Conservation (phyloP, 2,329 filamentous ascomycete species). For the Aspergillus persii region DNA sequence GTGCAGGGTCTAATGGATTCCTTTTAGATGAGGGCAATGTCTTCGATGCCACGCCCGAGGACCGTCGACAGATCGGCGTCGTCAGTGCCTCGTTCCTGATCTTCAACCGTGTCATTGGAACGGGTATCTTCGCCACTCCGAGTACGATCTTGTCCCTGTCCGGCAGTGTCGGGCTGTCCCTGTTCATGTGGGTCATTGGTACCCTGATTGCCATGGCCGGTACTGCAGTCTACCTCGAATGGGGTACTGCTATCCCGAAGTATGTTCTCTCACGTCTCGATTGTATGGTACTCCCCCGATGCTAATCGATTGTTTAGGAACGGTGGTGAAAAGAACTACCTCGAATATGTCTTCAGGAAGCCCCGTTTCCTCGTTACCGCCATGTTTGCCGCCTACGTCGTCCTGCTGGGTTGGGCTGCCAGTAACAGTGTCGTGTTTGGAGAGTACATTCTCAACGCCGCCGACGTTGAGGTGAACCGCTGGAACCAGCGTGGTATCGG, state of each 20-base stretch:
- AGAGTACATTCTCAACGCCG: conserved; percentile 52
- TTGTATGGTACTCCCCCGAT: neutral
- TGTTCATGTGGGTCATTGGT: conserved; percentile 52
- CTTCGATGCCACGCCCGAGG: conserved; percentile 34
- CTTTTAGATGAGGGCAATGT: conserved; percentile 36
- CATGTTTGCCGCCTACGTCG: conserved; percentile 52
- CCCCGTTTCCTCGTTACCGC: conserved; percentile 55
- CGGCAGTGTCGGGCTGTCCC: conserved; percentile 46
- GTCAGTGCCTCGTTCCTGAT: conserved; percentile 47
- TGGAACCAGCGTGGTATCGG: conserved; percentile 54
- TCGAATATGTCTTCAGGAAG: conserved; percentile 52
- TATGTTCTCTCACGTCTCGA: conserved; percentile 17
- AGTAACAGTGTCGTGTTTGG: conserved; percentile 54
- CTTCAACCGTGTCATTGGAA: conserved; percentile 50
- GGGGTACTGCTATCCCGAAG: conserved; percentile 50
- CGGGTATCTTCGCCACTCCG: conserved; percentile 52
- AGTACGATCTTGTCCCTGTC: conserved; percentile 45
- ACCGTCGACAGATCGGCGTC: conserved; percentile 40
- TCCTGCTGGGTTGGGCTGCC: conserved; percentile 52
- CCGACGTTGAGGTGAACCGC: conserved; percentile 39
- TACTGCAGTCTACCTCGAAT: conserved; percentile 48
- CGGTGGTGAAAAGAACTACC: conserved; percentile 55
- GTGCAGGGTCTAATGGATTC: conserved; percentile 7
- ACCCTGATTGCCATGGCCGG: conserved; percentile 49
- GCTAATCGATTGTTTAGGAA: conserved; percentile 33